A percentile compares a stretch with the other conserved stretches of the same genome.
These are phyloP conservation scores for Collybia nuda DNA, from an alignment of 768 basidiomycete species.

Conservation along the genomic window DNA sequence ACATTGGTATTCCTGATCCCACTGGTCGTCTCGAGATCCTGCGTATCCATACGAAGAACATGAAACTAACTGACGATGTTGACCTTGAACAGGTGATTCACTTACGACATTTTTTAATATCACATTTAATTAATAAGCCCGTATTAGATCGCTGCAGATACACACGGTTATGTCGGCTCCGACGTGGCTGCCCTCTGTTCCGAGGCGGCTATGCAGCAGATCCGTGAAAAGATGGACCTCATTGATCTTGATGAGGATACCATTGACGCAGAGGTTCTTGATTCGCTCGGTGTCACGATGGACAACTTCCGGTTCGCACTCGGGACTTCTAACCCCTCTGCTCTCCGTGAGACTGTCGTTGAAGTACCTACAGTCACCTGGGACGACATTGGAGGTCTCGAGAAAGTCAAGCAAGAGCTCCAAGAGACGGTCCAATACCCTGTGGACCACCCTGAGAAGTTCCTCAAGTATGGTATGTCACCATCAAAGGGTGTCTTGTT, in stretches of 20 bases:
- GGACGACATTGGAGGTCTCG: constrained; percentile 99
- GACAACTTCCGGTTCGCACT: constrained; percentile 99
- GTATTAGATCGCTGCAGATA: constrained; percentile 91
- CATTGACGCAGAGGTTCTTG: constrained; percentile 98
- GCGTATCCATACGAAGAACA: constrained; percentile 99
- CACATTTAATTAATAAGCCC: no score
- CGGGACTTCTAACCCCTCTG: constrained; percentile 96
- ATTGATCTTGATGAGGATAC: constrained; percentile 97
- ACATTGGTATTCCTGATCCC: constrained; percentile 99
- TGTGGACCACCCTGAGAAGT: constrained; percentile 99
- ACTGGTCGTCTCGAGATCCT: constrained; percentile 99
- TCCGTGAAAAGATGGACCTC: constrained; percentile 99
- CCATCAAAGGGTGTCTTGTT: constrained; percentile 99
- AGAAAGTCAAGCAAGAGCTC: constrained; percentile 98
- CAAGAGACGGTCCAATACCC: constrained; percentile 99
- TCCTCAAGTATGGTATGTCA: constrained; percentile 99
- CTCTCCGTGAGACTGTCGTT: constrained; percentile 98
- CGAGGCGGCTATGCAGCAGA: constrained; percentile 99
- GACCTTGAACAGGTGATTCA: constrained; percentile 85
- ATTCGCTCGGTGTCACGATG: constrained; percentile 99
- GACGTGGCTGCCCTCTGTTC: constrained; percentile 97
- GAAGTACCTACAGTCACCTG: constrained; percentile 98
- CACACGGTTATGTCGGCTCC: constrained; percentile 98
- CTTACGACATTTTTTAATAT: no score
- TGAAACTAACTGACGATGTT: constrained; percentile 96